These are phyloP conservation scores for Amylocarpus encephaloides DNA, from an alignment of 2,329 filamentous ascomycete species.

Conservation along the genomic window DNA sequence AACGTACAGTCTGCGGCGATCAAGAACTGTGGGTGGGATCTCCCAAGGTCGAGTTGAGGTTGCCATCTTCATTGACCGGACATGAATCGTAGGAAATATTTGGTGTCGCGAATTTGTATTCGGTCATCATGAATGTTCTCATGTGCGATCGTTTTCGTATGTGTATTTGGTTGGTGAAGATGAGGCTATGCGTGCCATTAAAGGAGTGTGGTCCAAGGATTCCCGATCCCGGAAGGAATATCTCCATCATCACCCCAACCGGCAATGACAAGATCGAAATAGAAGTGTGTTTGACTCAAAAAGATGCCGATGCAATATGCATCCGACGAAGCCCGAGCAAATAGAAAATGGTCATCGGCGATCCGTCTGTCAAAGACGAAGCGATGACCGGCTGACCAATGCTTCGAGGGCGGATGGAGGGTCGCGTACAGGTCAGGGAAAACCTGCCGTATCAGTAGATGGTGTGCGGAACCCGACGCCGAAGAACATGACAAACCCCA, in stretches of 20 bases:
- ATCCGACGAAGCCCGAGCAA: slow-evolving; percentile 26
- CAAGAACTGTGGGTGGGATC: not conserved
- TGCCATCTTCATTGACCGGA: slow-evolving; percentile 1
- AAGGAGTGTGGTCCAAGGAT: slow-evolving; percentile 28
- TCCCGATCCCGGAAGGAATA: slow-evolving; percentile 28
- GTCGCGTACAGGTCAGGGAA: slow-evolving; percentile 11
- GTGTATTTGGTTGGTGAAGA: slow-evolving; percentile 13
- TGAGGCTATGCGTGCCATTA: slow-evolving; percentile 12
- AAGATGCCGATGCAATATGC: slow-evolving; percentile 27
- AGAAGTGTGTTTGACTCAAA: slow-evolving; percentile 22
- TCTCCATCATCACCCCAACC: slow-evolving; percentile 13
- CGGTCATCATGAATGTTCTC: slow-evolving; percentile 21
- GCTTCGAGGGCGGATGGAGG: slow-evolving; percentile 10
- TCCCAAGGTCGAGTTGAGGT: not conserved
- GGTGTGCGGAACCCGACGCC: slow-evolving; percentile 20
- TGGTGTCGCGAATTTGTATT: slow-evolving; percentile 5
- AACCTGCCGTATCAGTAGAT: slow-evolving; percentile 14
- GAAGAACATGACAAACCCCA: slow-evolving; percentile 23
- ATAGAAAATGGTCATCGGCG: slow-evolving; percentile 13
- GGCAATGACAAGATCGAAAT: slow-evolving; percentile 15
- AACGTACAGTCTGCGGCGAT: not conserved
- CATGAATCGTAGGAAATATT: slow-evolving; percentile 14
- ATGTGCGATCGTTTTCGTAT: slow-evolving; percentile 23
- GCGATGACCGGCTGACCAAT: slow-evolving; percentile 13
- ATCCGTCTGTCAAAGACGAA: slow-evolving; percentile 21